Evolutionary conservation across 1,284 basidiomycete species (phyloP), one percentile per base, ranked within the genome.

Genomic region (Puccinia horiana): DNA sequence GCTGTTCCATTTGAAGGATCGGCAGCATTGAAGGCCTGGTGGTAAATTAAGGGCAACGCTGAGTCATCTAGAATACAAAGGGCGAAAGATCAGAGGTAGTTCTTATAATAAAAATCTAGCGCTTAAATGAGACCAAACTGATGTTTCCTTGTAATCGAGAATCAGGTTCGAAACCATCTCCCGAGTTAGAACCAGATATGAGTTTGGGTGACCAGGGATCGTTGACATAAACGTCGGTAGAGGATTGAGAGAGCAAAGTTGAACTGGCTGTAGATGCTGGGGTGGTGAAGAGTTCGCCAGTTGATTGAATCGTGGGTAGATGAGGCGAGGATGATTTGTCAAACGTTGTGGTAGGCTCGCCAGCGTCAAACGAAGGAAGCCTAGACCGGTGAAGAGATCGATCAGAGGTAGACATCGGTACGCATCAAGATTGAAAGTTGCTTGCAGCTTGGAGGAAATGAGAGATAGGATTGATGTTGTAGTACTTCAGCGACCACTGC

Each of bases 1-100:
- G 91, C 91, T 85, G 93, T 92, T 67, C 93, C 93, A 23, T 90
- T 90, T 40, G 85, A 88, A 16, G 90, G 89, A 86, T 94, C 93
- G 20, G 94, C 91, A 14, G 91, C 89, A 58, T 90, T 89, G 85
- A 93, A 93, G 9, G 94, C 91, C 63, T 89, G 89, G 83, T 91
- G 89, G 87, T 96, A 96, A 58, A 92, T 89, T 23, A 90, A 87
- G 32, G 94, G 94, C n/a, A 94, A 91, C 63, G 91, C 91, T 69
- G 93, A 93, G 88, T 92, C 91, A 81, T 90, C 91, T 93, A 85
- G 29, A 81, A 54, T 83, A 29, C n/a, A 32, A 26, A 20, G 35
- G 29, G 20, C 23, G 29, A 16, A 80, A 56, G 65, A 52, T 52
- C 42, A 58, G 32, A 26, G 32, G 23, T 5, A 42, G 54, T 3